phyloP scores from a whole-genome alignment of 2,329 filamentous ascomycete species.

The Paradendryphiella salina region DNA sequence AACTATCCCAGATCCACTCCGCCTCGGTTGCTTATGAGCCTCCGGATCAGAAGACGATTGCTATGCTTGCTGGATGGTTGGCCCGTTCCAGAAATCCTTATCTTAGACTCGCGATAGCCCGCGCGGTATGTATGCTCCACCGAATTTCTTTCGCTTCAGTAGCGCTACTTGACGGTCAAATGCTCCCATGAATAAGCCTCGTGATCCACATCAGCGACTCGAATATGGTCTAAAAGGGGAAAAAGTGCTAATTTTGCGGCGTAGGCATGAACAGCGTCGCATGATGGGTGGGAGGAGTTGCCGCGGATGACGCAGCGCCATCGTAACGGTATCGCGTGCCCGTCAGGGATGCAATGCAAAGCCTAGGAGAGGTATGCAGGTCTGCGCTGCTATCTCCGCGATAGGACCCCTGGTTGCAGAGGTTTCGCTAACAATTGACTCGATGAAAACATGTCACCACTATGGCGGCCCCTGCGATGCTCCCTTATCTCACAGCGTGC shows the following conservation, averaged over 20 bases:
- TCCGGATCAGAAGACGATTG: constrained; percentile 10
- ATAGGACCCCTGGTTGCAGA: constrained; percentile 15
- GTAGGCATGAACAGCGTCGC: constrained; percentile 2
- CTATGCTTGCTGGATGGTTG: constrained; percentile 17
- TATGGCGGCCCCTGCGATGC: constrained; percentile 13
- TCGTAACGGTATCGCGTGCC: constrained; percentile 19
- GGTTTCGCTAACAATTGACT: constrained; percentile 26
- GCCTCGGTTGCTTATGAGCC: constrained; percentile 2
- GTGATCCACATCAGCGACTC: constrained; percentile 4
- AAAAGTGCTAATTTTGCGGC: constrained; percentile 8
- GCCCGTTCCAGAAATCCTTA: constrained; percentile 26
- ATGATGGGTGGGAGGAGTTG: constrained; percentile 11
- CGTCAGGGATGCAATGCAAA: constrained; percentile 8
- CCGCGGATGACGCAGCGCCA: constrained; percentile 21
- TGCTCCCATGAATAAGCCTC: constrained; percentile 3
- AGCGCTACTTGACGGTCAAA: constrained; percentile 6
- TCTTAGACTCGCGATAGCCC: constrained; percentile 24
- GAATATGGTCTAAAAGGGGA: not conserved
- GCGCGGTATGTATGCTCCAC: constrained; percentile 13
- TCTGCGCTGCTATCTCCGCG: constrained; percentile 16
- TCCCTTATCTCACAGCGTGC: constrained; percentile 27
- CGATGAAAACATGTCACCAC: constrained; percentile 38
- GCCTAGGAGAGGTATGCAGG: constrained; percentile 5
- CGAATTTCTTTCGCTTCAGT: constrained; percentile 2
- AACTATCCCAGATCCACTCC: constrained; percentile 4